Percentiles rank a stretch among this genome's conserved stretches.
These are phyloP conservation scores for Zalaria sp. DNA, from an alignment of 2,329 filamentous ascomycete genomes.

Conservation along the genomic window DNA sequence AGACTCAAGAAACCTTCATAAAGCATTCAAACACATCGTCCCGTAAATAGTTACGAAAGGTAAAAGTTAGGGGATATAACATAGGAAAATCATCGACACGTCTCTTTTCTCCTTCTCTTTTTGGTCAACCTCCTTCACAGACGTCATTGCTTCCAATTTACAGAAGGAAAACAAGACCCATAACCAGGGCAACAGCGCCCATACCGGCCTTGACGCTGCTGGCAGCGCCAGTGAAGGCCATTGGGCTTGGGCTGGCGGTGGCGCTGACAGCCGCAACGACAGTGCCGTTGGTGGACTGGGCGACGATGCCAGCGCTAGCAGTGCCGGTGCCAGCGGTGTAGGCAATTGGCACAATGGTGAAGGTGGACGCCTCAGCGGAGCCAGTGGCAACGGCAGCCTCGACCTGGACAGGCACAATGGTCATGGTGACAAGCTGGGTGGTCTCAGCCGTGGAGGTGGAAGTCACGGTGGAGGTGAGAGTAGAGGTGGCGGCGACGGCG, in stretches of 20 bases:
- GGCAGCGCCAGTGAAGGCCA: conserved; percentile 4
- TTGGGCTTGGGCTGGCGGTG: conserved; percentile 1
- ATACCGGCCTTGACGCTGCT: conserved; percentile 3
- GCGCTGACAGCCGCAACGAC: conserved; percentile 1
- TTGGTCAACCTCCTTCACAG: neutral
- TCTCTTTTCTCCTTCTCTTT: neutral
- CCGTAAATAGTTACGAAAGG: no score
- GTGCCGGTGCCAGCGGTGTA: conserved; percentile 2
- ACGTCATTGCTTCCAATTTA: conserved; percentile 1
- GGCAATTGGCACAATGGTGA: neutral
- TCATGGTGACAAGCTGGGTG: neutral
- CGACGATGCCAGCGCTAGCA: neutral
- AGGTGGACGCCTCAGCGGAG: neutral
- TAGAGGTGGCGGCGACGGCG: neutral
- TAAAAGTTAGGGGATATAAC: neutral
- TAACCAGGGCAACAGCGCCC: conserved; percentile 3
- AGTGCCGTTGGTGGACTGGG: neutral
- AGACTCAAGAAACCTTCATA: no score
- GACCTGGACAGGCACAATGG: neutral
- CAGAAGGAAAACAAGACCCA: conserved; percentile 2
- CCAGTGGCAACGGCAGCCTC: conserved; percentile 2
- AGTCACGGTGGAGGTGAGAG: neutral
- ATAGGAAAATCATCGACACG: neutral
- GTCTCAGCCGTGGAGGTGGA: neutral
- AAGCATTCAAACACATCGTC: no score